Percentiles rank a stretch among this genome's conserved stretches.
Conservation (phyloP, 2,329 filamentous ascomycete species). For the Aspergillus hiratsukae region DNA sequence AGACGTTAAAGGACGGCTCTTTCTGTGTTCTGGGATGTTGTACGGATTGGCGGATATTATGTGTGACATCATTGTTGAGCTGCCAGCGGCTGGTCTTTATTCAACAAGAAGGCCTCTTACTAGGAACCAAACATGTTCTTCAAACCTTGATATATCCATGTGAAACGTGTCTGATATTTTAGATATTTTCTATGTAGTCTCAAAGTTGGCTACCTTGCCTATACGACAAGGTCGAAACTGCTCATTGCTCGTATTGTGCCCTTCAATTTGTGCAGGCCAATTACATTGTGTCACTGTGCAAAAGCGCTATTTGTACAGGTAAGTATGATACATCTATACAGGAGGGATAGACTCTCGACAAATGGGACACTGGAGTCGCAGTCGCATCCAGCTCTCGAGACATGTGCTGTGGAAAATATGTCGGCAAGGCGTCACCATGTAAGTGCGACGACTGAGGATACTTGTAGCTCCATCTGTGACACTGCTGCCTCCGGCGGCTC, state of each 20-base stretch:
- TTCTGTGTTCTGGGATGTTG: conserved; percentile 7
- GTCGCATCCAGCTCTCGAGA: conserved; percentile 93
- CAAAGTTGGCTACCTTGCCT: not conserved
- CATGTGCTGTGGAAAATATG: conserved; percentile 94
- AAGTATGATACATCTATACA: conserved; percentile 48
- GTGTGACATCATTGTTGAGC: conserved; percentile 12
- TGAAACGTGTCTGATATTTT: not conserved
- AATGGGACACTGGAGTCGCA: conserved; percentile 88
- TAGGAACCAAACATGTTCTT: not conserved
- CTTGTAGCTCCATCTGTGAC: conserved; percentile 49
- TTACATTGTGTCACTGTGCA: not conserved
- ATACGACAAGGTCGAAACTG: not conserved
- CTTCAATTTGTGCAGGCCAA: not conserved
- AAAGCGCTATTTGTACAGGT: not conserved
- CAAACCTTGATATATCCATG: not conserved
- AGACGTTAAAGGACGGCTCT: conserved; percentile 2
- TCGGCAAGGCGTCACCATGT: conserved; percentile 96
- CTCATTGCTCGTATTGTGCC: not conserved
- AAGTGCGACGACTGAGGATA: conserved; percentile 72
- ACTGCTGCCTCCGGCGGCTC: conserved; percentile 47
- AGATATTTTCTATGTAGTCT: not conserved
- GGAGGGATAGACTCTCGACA: conserved; percentile 87
- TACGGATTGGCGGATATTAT: conserved; percentile 2
- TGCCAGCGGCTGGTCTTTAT: conserved; percentile 15
- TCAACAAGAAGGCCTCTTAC: conserved; percentile 17